phyloP scores from a whole-genome alignment of 2,329 filamentous ascomycete genomes.

The Curvularia sp. region DNA sequence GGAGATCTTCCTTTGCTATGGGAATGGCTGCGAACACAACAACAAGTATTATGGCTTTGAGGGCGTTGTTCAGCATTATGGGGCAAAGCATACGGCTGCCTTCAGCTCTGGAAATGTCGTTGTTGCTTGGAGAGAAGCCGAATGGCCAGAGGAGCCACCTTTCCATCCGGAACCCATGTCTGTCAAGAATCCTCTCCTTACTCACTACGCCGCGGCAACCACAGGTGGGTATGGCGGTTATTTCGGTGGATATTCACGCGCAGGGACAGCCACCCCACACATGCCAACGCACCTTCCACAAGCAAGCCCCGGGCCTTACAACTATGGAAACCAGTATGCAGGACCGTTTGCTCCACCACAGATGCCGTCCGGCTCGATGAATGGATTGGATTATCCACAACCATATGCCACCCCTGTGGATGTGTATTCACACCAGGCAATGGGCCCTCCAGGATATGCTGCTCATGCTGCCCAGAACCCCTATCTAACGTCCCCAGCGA shows the following conservation, averaged over 20 bases:
- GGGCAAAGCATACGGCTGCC: conserved; percentile 76
- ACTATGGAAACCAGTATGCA: conserved; percentile 43
- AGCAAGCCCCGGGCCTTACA: conserved; percentile 48
- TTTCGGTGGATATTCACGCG: conserved; percentile 49
- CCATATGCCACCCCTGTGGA: conserved; percentile 41
- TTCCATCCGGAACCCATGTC: conserved; percentile 68
- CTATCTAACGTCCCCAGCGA: conserved; percentile 44
- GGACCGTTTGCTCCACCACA: conserved; percentile 50
- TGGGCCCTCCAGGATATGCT: conserved; percentile 42
- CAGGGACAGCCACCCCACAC: conserved; percentile 47
- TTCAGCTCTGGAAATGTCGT: conserved; percentile 75
- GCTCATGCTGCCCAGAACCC: conserved; percentile 30
- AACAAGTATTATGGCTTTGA: conserved; percentile 77
- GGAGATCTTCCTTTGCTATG: conserved; percentile 77
- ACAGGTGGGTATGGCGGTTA: conserved; percentile 39
- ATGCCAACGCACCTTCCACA: conserved; percentile 46
- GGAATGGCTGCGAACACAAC: conserved; percentile 65
- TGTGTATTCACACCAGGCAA: conserved; percentile 39
- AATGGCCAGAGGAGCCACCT: conserved; percentile 79
- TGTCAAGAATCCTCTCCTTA: conserved; percentile 49
- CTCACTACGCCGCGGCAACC: conserved; percentile 36
- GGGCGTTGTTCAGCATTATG: conserved; percentile 81
- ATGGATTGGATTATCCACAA: conserved; percentile 42
- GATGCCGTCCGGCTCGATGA: conserved; percentile 26
- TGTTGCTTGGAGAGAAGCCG: conserved; percentile 76